Base-by-base conservation (phyloP, 1,284 basidiomycete genomes). In the Schizophyllum commune region DNA sequence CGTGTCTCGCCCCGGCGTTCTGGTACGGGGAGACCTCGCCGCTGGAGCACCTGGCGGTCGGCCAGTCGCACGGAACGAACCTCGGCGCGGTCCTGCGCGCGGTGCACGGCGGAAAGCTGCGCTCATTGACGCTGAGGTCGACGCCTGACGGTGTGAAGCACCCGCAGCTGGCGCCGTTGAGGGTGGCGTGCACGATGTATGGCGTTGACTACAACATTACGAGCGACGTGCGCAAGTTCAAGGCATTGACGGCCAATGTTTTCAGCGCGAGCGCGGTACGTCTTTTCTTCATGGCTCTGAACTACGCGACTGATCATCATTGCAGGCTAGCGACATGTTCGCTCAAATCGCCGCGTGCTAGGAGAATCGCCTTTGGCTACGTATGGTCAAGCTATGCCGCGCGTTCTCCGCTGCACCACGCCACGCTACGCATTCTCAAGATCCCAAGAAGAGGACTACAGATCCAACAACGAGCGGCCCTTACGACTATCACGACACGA, bases 11-110 rank as follows among this genome's bases (percentile, higher is more conserved):
- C 9, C 73, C 78, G 19, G 66, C 73, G 60, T 68, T 84, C 58
- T 82, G 78, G 73, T 80, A 78, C 61, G 70, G 73, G n/a, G 73
- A 87, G 58, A 80, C 84, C 19, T 63, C 67, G 15, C 70, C 73
- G 13, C 68, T 88, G 20, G 75, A 81, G 66, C 81, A 84, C 63
- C 67, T 89, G 52, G 81, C 83, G 32, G 73, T 89, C 52, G 81
- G 85, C 19, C 69, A 89, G 56, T 80, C 83, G 67, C 74, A 74
- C 62, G 81, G 83, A 59, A 83, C 82, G 0, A 70, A 75, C 22
- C 70, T 88, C 47, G 79, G 79, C 65, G 74, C 78, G 9, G 71
- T 87, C 32, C 69, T 87, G 39, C 81, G 85, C 47, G 66, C 74
- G 32, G 75, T 84, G 62, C 81, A 79, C 65, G 72, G 70, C 39